Base-by-base conservation (phyloP, 129 eudicot species). In the Solidago caesia region DNA sequence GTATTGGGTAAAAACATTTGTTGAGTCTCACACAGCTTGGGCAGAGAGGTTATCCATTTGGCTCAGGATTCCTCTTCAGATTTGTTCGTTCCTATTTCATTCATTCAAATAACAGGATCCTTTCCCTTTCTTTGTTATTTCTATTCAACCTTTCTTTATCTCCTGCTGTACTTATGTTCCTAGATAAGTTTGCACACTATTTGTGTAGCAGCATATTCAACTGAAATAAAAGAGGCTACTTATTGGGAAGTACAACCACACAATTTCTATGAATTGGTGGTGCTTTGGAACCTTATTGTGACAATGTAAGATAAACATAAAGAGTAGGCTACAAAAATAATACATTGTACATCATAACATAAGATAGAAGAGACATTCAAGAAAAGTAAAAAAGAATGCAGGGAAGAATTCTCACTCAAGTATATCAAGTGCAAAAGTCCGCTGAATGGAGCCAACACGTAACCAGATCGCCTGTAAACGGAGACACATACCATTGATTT, bases 391-490 rank as follows among this genome's bases (percentile, higher is more conserved):
- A 21, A 0, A 33, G 39, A 33, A 33, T 33, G 39, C 39, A 77
- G 44, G 64, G 65, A 49, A 74, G 81, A 78, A 52, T 75, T 48
- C 93, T 85, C 53, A 90, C 99, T 94, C 99, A 15, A 94, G 97
- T 76, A 94, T 91, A 83, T 94, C 99, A 84, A 90, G 97, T 52
- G 97, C 97, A 91, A 94, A 94, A 52, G 99, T 85, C 78, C 99
- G 89, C 68, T 94, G 99, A 41, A 87, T 79, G 65, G 96, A 88
- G 61, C 84, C 82, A 71, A 81, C 89, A 61, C 84, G 96, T 75
- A 91, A 82, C 97, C 97, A 94, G 64, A 79, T 71, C 59, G 97
- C 96, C 99, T 94, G 93, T 49, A 79, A n/a, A 66, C 44, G 67
- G 44, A 71, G 58, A 68, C 56, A 72, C 53, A 52, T 51, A 61